Base-by-base conservation (phyloP, 208 protist genomes). In the Crithidia fasciculata region DNA sequence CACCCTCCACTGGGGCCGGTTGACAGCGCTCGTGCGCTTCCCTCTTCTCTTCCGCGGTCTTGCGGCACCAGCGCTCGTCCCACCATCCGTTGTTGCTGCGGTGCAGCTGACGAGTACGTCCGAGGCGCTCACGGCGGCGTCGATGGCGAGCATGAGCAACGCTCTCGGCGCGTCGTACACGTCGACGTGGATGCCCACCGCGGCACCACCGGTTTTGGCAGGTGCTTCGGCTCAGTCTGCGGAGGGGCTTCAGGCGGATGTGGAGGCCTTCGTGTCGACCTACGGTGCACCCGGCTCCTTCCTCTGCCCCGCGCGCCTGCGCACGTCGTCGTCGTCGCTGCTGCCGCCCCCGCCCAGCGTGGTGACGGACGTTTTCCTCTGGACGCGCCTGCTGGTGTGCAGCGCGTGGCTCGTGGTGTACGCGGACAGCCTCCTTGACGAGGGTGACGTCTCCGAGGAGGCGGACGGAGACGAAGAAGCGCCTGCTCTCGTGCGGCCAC, bases 311-410 rank as follows among this genome's bases (percentile, higher is more conserved):
- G 16, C 67, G 28, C 66, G 67, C 8, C 39, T 79, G 52, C 74
- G 53, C n/a, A 52, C 74, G 18, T 63, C 78, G 10, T 87, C 74
- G 4, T 63, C 78, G 10, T 87, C 74, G 4, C 71, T 95, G n/a
- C 45, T 80, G 10, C 82, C 87, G n/a, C 55, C 75, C 4, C 82
- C 87, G 19, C 57, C 76, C 16, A 80, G 82, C 56, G 58, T 91
- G 18, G 72, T 90, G 16, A 95, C 85, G 39, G 67, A 78, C 28
- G 57, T 76, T 44, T 76, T 82, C 50, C 54, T 95, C 59, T 92
- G 83, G 83, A 84, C 69, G 36, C 85, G 90, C 3, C 69, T 95
- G 71, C 72, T 95, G 36, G 74, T 92, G 19, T 86, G 83, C 53
- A 81, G 79, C 50, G 58, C 86, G 55, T 95, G 90, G 90, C 70